Evolutionary conservation across 2,329 filamentous ascomycete species (phyloP).

Genomic region (Botrytis aclada): DNA sequence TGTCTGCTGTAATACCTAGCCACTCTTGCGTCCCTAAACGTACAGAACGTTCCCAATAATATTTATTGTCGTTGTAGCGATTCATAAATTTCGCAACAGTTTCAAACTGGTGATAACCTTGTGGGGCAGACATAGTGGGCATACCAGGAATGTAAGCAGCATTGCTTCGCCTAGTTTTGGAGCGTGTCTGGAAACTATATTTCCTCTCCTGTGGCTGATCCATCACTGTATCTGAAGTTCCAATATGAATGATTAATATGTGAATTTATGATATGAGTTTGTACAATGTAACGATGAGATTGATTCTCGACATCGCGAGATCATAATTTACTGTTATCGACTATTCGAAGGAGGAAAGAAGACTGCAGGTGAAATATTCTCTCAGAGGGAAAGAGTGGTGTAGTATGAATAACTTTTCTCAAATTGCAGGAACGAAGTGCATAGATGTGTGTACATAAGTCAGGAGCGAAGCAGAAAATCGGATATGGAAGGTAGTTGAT

Average conservation of each 20-base stretch:
- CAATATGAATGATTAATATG: background rate
- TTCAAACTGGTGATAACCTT: accelerated
- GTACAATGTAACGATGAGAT: background rate
- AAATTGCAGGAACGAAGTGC: background rate
- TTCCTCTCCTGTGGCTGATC: background rate
- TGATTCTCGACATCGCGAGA: background rate
- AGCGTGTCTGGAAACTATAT: background rate
- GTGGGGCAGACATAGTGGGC: background rate
- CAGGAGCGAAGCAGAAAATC: background rate
- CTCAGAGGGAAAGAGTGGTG: background rate
- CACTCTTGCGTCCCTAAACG: background rate
- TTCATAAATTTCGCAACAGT: accelerated
- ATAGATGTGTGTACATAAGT: background rate
- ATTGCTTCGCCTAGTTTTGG: accelerated
- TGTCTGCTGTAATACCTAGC: background rate
- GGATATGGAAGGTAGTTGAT: background rate
- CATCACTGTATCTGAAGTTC: background rate
- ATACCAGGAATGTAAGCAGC: background rate
- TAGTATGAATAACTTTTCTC: background rate
- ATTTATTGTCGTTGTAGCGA: accelerated
- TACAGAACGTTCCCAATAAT: accelerated
- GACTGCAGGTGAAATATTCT: background rate
- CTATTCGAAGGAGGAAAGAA: background rate
- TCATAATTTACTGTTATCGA: background rate
- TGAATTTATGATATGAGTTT: no score